Conservation (phyloP, 805 yeast genomes). For the Candida endomychidarum region DNA sequence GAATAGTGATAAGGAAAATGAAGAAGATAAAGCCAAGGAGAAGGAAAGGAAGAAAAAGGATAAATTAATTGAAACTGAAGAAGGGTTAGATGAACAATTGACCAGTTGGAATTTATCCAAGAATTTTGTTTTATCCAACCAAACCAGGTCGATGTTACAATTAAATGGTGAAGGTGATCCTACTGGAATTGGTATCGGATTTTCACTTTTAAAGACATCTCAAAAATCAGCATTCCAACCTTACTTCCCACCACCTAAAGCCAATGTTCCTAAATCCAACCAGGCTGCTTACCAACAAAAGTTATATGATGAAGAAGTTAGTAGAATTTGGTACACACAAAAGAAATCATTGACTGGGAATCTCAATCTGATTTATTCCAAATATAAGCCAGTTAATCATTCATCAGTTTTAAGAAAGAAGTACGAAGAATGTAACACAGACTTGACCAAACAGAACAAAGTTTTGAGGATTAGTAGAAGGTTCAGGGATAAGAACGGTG, state of each 20-base stretch:
- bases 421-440: slow-evolving; percentile 35
- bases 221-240: slow-evolving; percentile 89
- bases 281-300: slow-evolving; percentile 68
- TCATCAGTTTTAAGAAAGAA: slow-evolving; percentile 31
- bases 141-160: slow-evolving; percentile 95
- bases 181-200: slow-evolving; percentile 85
- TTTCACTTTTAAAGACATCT: slow-evolving; percentile 83
- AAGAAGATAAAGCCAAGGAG: slow-evolving; percentile 34
- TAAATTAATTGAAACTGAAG: slow-evolving; percentile 39
- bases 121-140: slow-evolving; percentile 90
- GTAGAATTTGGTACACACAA: slow-evolving; percentile 87
- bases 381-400: slow-evolving; percentile 39
- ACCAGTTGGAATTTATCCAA: slow-evolving; percentile 95
- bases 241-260: slow-evolving; percentile 34
- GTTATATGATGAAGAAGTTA: slow-evolving; percentile 87
- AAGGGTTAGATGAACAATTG: slow-evolving; percentile 75
- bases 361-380: slow-evolving; percentile 31
- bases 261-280: slow-evolving; percentile 37
- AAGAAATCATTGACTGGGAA: slow-evolving; percentile 50
- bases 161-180: slow-evolving; percentile 95
- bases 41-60: slow-evolving; percentile 31
- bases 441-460: slow-evolving; percentile 27
- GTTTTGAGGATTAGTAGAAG: slow-evolving; percentile 64
- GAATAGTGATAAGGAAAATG: slow-evolving; percentile 39
- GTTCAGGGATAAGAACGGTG: slow-evolving; percentile 80